These are phyloP conservation scores for Boletus rufocinnamomeus DNA, from an alignment of 768 basidiomycete species.

Conservation along the genomic window DNA sequence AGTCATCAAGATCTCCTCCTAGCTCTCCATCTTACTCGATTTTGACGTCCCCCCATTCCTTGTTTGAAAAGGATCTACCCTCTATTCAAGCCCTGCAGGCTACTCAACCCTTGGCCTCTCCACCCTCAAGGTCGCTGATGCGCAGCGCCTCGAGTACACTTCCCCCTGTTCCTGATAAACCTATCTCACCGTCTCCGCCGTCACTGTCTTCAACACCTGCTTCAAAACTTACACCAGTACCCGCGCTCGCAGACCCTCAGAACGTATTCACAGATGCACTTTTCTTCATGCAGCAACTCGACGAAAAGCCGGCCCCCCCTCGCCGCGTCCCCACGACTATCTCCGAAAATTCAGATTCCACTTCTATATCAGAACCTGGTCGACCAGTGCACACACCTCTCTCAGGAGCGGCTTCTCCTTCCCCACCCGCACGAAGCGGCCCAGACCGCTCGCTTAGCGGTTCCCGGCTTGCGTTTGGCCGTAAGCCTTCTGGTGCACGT, in stretches of 20 bases:
- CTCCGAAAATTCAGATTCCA: constrained; percentile 42
- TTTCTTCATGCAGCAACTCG: constrained; percentile 67
- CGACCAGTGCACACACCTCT: constrained; percentile 14
- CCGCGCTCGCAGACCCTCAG: constrained; percentile 28
- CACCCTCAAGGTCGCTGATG: constrained; percentile 15
- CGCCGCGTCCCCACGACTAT: constrained; percentile 49
- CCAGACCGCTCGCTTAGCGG: constrained; percentile 41
- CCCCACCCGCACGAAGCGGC: constrained; percentile 24
- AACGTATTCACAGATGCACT: constrained; percentile 57
- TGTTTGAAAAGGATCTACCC: constrained; percentile 36
- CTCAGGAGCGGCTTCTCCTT: constrained; percentile 29
- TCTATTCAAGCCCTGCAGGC: constrained; percentile 35
- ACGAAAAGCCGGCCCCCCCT: constrained; percentile 33
- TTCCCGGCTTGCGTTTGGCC: constrained; percentile 44
- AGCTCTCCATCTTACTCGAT: constrained; percentile 32
- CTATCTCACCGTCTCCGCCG: constrained; percentile 16
- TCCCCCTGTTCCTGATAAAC: constrained; percentile 34
- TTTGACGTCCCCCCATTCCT: constrained; percentile 40
- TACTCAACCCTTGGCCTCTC: constrained; percentile 12
- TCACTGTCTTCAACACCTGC: constrained; percentile 27
- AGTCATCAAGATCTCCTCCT: constrained; percentile 24
- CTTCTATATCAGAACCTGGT: constrained; percentile 35
- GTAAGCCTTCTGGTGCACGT: constrained; percentile 86
- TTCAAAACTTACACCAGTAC: constrained; percentile 28
- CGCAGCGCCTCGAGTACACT: constrained; percentile 18